A percentile compares a stretch with the other conserved stretches of the same genome.
These are phyloP conservation scores for Juncus effusus DNA, from an alignment of 176 grass and related monocot genomes.

Conservation along the genomic window DNA sequence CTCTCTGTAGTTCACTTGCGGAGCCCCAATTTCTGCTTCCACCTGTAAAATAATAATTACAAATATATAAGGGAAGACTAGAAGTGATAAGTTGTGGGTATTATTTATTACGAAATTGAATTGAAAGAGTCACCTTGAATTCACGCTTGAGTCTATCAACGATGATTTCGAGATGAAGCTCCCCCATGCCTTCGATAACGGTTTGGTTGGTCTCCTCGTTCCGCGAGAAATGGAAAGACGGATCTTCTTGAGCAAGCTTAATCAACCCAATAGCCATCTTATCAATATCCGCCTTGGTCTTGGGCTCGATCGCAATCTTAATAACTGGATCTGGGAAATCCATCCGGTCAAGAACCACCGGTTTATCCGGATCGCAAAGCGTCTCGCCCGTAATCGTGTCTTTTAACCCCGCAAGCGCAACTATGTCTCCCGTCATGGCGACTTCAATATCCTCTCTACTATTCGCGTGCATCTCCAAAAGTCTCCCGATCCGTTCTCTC, in stretches of 20 bases:
- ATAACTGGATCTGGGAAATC: slow-evolving; percentile 99
- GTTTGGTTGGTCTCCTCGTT: slow-evolving; percentile 98
- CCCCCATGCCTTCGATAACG: slow-evolving; percentile 99
- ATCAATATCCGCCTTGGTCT: slow-evolving; percentile 96
- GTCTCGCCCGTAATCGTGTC: slow-evolving; percentile 97
- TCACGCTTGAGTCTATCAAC: slow-evolving; percentile 90
- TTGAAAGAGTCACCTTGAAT: slow-evolving; percentile 63
- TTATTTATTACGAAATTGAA: neutral
- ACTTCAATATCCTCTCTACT: slow-evolving; percentile 84
- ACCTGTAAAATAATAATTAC: slow-evolving; percentile 48
- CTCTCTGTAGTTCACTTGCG: slow-evolving; percentile 99
- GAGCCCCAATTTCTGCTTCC: slow-evolving; percentile 92
- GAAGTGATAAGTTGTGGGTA: no score
- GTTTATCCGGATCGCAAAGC: slow-evolving; percentile 66
- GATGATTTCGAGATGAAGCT: slow-evolving; percentile 97
- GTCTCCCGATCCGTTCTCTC: slow-evolving; percentile 92
- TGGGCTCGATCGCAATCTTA: slow-evolving; percentile 98
- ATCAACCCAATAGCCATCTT: slow-evolving; percentile 88
- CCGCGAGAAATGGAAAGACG: slow-evolving; percentile 98
- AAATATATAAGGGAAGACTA: no score
- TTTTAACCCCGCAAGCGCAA: slow-evolving; percentile 90
- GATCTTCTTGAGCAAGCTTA: slow-evolving; percentile 95
- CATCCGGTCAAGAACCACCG: slow-evolving; percentile 94
- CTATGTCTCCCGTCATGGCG: slow-evolving; percentile 85
- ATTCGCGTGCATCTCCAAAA: slow-evolving; percentile 98